phyloP scores from a whole-genome alignment of 495 filamentous ascomycete genomes.

The Hypoxylon perforatum region DNA sequence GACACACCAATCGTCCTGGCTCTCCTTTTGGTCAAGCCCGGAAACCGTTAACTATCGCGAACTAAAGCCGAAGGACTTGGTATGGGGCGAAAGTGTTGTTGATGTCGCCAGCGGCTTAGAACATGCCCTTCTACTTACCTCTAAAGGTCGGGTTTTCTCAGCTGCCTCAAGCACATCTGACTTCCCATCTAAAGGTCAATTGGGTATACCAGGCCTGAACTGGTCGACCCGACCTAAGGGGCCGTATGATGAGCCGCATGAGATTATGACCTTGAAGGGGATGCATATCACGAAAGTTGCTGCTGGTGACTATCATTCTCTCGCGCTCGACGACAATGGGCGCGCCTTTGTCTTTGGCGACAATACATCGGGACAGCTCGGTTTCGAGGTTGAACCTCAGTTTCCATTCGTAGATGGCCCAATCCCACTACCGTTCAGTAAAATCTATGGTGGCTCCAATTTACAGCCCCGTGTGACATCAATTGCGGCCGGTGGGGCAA shows the following conservation, averaged over 20 bases:
- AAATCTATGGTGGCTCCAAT: slow-evolving; percentile 73
- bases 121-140: slow-evolving; percentile 88
- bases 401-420: slow-evolving; percentile 74
- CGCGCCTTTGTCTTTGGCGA: slow-evolving; percentile 90
- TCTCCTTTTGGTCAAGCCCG: slow-evolving; percentile 78
- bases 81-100: slow-evolving; percentile 78
- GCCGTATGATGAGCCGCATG: slow-evolving; percentile 81
- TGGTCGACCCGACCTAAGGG: slow-evolving; percentile 83
- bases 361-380: slow-evolving; percentile 87
- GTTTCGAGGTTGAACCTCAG: slow-evolving; percentile 73
- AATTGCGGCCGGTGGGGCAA: slow-evolving; percentile 85
- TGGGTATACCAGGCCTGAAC: slow-evolving; percentile 83
- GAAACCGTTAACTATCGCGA: slow-evolving; percentile 69
- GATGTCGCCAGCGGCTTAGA: slow-evolving; percentile 81
- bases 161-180: slow-evolving; percentile 79
- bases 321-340: slow-evolving; percentile 78
- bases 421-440: slow-evolving; percentile 70
- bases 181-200: slow-evolving; percentile 85
- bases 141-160: slow-evolving; percentile 84
- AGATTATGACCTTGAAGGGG: slow-evolving; percentile 65
- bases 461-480: slow-evolving; percentile 71
- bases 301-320: slow-evolving; percentile 86
- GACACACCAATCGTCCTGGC: slow-evolving; percentile 66
- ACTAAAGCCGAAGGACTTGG: slow-evolving; percentile 72
- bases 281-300: slow-evolving; percentile 75